Percentiles rank a stretch among this genome's conserved stretches.
Evolutionary conservation across 2,329 filamentous ascomycete genomes (phyloP).

Genomic region (Diaporthe sp.): DNA sequence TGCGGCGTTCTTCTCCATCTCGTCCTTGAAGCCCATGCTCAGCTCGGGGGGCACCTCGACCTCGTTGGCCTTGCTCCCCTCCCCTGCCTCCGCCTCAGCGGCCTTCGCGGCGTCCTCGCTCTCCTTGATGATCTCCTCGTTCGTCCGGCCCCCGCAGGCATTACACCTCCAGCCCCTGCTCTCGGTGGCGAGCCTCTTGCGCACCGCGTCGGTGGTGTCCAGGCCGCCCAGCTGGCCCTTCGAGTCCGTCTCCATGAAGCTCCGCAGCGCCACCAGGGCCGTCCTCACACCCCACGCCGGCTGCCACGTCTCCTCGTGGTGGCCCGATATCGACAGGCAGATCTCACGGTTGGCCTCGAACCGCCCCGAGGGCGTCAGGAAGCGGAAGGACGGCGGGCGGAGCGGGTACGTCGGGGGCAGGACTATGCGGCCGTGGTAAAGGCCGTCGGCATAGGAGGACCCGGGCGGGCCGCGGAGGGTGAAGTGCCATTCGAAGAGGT

Average conservation of each 20-base stretch:
- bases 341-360: slow-evolving; percentile 99
- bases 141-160: slow-evolving; percentile 78
- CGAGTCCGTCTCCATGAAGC: slow-evolving; percentile 93
- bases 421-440: slow-evolving; percentile 96
- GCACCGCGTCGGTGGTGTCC: slow-evolving; percentile 77
- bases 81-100: slow-evolving; percentile 38
- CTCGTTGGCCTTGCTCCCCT: slow-evolving; percentile 51
- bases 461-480: slow-evolving; percentile 90
- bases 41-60: slow-evolving; percentile 68
- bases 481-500: slow-evolving; percentile 99
- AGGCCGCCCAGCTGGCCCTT: slow-evolving; percentile 91
- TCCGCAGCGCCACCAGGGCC: slow-evolving; percentile 82
- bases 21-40: slow-evolving; percentile 80
- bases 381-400: slow-evolving; percentile 94
- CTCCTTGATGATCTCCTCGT: slow-evolving; percentile 80
- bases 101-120: slow-evolving; percentile 70
- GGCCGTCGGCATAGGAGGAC: slow-evolving; percentile 82
- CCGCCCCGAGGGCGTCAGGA: slow-evolving; percentile 89
- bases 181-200: slow-evolving; percentile 77
- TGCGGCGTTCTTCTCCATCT: slow-evolving; percentile 65
- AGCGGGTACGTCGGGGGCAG: slow-evolving; percentile 92
- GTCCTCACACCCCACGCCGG: slow-evolving; percentile 97
- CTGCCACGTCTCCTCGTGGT: slow-evolving; percentile 99
- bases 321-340: slow-evolving; percentile 91
- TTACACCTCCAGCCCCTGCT: slow-evolving; percentile 77